Evolutionary conservation across 164 flowering plant species (phyloP).

Genomic region (Houttuynia cordata): DNA sequence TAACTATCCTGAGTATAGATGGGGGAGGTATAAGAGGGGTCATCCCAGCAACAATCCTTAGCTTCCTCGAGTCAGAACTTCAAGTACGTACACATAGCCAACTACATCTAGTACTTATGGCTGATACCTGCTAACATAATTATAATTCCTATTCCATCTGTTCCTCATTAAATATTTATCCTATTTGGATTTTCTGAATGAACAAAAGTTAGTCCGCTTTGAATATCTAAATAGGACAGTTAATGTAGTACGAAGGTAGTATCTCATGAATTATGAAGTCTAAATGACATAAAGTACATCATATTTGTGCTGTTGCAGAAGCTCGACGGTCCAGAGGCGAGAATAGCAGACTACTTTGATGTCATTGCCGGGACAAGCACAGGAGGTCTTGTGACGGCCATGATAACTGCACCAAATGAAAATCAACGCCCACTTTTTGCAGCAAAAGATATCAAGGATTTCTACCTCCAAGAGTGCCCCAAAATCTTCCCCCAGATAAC

Average conservation of each 20-base stretch:
- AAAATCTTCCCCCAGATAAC: conserved; percentile 25
- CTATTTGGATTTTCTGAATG: too few species aligned
- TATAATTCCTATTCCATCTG: too few species aligned
- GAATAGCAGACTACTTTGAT: conserved; percentile 36
- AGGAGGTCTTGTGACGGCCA: conserved; percentile 33
- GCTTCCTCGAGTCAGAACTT: conserved; percentile 21
- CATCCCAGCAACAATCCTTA: conserved; percentile 26
- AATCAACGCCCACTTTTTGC: conserved; percentile 23
- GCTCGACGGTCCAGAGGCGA: conserved; percentile 20
- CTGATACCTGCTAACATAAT: too few species aligned
- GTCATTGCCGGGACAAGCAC: conserved; percentile 39
- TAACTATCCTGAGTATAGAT: conserved; percentile 33
- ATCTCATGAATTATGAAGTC: too few species aligned
- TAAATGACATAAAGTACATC: too few species aligned
- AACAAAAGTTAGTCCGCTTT: too few species aligned
- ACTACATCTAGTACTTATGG: too few species aligned
- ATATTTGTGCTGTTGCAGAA: conserved; percentile 8
- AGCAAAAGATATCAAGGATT: conserved; percentile 25
- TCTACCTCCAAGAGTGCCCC: conserved; percentile 19
- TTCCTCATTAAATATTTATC: too few species aligned
- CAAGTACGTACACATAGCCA: conserved; percentile 18
- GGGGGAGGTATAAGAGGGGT: conserved; percentile 36
- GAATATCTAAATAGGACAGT: background rate
- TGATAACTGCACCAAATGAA: conserved; percentile 28
- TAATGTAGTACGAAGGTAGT: too few species aligned